Base-by-base conservation (phyloP, 1,139 yeast species). In the Lodderomyces parapsilosis region DNA sequence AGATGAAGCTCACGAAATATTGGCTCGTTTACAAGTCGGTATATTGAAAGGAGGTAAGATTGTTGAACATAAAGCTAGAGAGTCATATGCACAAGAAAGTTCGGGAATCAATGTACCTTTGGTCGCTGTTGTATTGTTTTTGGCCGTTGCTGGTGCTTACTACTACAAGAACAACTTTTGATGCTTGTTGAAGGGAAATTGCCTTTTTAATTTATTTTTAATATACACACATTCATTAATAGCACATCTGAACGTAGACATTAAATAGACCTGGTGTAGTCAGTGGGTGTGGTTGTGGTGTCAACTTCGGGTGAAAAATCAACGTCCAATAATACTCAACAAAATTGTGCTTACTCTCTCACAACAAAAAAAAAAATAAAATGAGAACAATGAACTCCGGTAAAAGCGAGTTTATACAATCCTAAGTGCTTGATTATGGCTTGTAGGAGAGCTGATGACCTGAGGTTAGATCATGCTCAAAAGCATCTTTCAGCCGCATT, bases 1-100 rank as follows among this genome's bases (percentile, higher is more conserved):
- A 33, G 97, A 91, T 53, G 97, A 91, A 56, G 98, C 99, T 30
- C 81, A 83, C 54, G 94, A 85, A 55, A 76, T 86, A 51, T 74
- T 94, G 58, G 74, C 70, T 39, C 80, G 78, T 37, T 71, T 90
- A 58, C 74, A 78, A 55, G 75, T 91, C 49, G 99, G 99, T 41
- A 66, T 58, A 44, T 66, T 73, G 42, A 73, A 73, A 55, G 78
- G 78, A 36, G 77, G 73, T 42, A 71, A 47, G 38, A 42, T 42
- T 14, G 43, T 40, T 23, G 45, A 41, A 48, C 50, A 28, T 49
- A 49, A 42, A 28, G 42, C 36, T 40, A 42, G 36, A 15, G 33
- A 30, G 10, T 13, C 35, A 5, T 18, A 36, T 13, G 41, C 60
- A 24, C 62, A 62, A 34, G 65, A 63, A 35, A 62, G 65, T 33